phyloP scores from a whole-genome alignment of 768 basidiomycete genomes.

The Kwoniella shandongensis region DNA sequence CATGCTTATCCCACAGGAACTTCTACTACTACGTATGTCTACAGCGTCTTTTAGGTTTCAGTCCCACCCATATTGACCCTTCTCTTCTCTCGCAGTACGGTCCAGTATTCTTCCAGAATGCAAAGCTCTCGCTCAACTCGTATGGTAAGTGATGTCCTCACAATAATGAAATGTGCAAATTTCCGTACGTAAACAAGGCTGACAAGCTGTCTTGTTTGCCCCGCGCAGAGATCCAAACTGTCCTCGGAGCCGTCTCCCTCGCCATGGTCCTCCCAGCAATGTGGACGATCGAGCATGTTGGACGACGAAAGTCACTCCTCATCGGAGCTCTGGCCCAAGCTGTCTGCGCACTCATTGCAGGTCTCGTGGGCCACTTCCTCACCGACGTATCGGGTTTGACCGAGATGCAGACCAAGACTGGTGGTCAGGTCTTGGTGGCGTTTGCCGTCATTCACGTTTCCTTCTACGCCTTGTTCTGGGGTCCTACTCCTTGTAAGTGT shows the following conservation, averaged over 20 bases:
- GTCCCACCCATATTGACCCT: neutral
- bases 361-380: conserved; percentile 13
- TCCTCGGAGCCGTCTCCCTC: conserved; percentile 73
- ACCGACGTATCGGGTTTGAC: conserved; percentile 6
- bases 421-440: conserved; percentile 13
- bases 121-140: conserved; percentile 68
- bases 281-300: conserved; percentile 69
- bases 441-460: conserved; percentile 12
- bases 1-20: neutral
- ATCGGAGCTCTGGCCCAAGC: conserved; percentile 10
- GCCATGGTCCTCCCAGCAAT: conserved; percentile 70
- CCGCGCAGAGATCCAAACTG: conserved; percentile 38
- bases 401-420: neutral
- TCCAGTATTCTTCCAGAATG: conserved; percentile 75
- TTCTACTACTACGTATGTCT: conserved; percentile 64
- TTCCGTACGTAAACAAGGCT: neutral
- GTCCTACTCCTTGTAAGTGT: conserved; percentile 21
- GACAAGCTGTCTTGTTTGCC: conserved; percentile 62
- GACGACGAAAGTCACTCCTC: conserved; percentile 61
- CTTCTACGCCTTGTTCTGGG: conserved; percentile 18
- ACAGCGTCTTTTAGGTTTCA: neutral
- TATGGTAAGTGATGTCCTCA: conserved; percentile 57
- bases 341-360: conserved; percentile 14
- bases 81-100: conserved; percentile 42
- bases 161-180: too few relatives aligned